Evolutionary conservation across 768 basidiomycete genomes (phyloP), one percentile per base, ranked within the genome.

Genomic region (Termitomyces sp.): DNA sequence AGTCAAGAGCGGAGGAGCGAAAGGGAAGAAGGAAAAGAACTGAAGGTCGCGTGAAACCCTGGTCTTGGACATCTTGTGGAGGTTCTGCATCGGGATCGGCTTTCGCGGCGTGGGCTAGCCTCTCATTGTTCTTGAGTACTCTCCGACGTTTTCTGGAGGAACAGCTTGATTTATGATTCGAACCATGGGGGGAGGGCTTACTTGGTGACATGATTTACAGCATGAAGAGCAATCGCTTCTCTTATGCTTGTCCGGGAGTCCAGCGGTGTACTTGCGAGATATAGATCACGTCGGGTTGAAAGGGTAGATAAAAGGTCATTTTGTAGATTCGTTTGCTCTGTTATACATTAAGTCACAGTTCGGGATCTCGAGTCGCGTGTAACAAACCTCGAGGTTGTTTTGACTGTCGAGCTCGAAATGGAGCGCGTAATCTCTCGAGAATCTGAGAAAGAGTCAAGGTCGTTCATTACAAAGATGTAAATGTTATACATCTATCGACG

Each of bases 21-120:
- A 98, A 94, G 1, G 97, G 97, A 10, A 95, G 82, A 56, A 98
- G 84, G 61, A 99, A 75, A 45, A 99, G 89, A 29, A 96, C 78
- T 19, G 96, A 95, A 10, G 97, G 96, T 5, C 97, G 90, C 7
- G 95, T 97, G 73, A 98, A 98, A 27, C 96, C 96, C 79, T 98
- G 97, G 67, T 99, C 97, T 73, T 92, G 92, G 14, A 91, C 81
- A 59, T 92, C 85, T 71, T 87, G 84, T 2, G 86, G 86, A 2
- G 82, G 77, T 23, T 83, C 75, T 7, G 74, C 72, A 37, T 79
- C 74, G 1, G 78, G 73, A 49, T 79, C 75, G 16, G 79, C 68
- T 69, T 90, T 87, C 10, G 80, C 71, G 10, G 86, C 84, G 61
- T 86, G 82, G 0, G 90, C 79, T n/a, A 98, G 78, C 40, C 89